Evolutionary conservation across 2,329 filamentous ascomycete genomes (phyloP).

Genomic region (Ceratocystis eucalypticola): DNA sequence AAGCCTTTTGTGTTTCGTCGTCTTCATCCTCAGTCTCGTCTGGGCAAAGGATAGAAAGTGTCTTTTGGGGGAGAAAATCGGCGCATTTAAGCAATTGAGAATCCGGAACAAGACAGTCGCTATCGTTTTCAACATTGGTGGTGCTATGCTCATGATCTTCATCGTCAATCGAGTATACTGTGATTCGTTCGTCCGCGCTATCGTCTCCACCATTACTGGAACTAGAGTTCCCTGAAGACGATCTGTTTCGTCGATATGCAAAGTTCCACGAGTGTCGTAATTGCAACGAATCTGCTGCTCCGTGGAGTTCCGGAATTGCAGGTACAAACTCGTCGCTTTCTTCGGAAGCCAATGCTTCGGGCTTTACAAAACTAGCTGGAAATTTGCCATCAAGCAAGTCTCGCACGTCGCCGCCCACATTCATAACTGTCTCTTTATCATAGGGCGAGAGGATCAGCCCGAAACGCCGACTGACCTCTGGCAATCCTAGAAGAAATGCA

Average conservation of each 20-base stretch:
- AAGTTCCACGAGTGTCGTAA: slow-evolving; percentile 14
- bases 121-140: neutral
- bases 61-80: neutral
- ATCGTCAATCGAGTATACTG: neutral
- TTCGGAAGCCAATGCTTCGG: slow-evolving; percentile 1
- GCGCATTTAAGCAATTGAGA: slow-evolving; percentile 8
- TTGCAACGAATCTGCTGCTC: slow-evolving; percentile 4
- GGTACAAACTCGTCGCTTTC: slow-evolving; percentile 10
- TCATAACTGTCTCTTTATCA: slow-evolving; percentile 1
- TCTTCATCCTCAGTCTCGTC: slow-evolving; percentile 9
- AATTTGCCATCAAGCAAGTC: slow-evolving; percentile 10
- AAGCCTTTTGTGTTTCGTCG: neutral
- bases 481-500: slow-evolving; percentile 8
- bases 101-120: slow-evolving; percentile 9
- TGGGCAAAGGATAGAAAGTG: neutral
- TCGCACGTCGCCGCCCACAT: slow-evolving; percentile 13
- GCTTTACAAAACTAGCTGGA: slow-evolving; percentile 14
- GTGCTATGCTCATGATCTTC: neutral
- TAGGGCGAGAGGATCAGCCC: slow-evolving; percentile 1
- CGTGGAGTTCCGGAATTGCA: neutral
- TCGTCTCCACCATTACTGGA: neutral
- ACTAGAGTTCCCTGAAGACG: neutral
- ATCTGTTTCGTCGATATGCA: neutral
- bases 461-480: slow-evolving; percentile 12
- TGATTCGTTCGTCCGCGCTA: neutral